Evolutionary conservation across 2,329 filamentous ascomycete genomes (phyloP).

Genomic region (Colletotrichum euphorbiae): DNA sequence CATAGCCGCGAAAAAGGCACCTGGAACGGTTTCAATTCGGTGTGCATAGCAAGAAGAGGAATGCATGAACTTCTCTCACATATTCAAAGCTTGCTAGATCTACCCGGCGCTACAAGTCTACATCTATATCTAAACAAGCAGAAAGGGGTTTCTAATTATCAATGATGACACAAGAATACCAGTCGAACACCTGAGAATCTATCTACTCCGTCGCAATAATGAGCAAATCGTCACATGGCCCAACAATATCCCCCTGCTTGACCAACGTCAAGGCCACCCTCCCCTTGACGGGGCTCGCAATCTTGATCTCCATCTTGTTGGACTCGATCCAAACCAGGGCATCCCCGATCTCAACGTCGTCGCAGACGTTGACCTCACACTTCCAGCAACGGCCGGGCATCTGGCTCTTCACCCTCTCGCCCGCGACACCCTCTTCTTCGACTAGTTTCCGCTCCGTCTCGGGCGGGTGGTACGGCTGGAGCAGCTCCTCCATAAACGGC

Average conservation of each 20-base stretch:
- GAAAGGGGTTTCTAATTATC: not conserved
- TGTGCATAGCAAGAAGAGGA: too few species aligned
- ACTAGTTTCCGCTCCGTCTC: conserved; percentile 20
- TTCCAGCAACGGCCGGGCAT: conserved; percentile 52
- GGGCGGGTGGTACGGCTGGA: conserved; percentile 43
- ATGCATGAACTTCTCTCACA: not conserved
- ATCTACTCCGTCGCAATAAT: conserved; percentile 40
- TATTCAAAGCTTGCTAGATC: not conserved
- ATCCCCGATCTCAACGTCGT: conserved; percentile 45
- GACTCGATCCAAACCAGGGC: conserved; percentile 50
- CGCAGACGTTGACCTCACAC: conserved; percentile 45
- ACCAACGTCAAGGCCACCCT: conserved; percentile 45
- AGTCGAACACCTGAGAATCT: not conserved
- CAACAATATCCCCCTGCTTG: conserved; percentile 46
- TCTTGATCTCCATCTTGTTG: conserved; percentile 54
- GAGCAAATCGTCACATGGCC: conserved; percentile 45
- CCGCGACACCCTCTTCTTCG: conserved; percentile 19
- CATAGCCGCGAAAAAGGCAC: too few species aligned
- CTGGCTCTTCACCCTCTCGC: conserved; percentile 46
- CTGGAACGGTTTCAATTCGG: too few species aligned
- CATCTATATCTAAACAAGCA: not conserved
- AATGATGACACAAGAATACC: not conserved
- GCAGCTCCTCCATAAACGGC: conserved; percentile 47
- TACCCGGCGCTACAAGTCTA: too few species aligned
- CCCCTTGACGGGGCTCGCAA: conserved; percentile 46